Conservation (phyloP, 176 grass and related monocot genomes). For the Miscanthus lutarioriparius region DNA sequence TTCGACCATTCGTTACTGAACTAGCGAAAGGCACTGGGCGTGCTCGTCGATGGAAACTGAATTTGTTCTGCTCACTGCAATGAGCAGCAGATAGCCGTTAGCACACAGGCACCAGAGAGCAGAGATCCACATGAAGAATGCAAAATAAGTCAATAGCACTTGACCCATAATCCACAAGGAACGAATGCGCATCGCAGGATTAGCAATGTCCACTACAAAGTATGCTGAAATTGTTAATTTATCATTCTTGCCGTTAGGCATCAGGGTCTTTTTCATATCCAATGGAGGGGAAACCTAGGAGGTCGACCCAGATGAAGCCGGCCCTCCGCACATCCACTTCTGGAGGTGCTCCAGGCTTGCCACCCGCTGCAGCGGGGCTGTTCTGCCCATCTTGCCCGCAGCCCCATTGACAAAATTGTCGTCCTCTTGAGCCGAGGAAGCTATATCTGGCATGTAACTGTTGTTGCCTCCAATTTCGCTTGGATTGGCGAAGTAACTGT, state of each 20-base stretch:
- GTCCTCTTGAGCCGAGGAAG: constrained; percentile 28
- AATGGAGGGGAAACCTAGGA: constrained; percentile 24
- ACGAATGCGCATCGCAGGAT: constrained; percentile 24
- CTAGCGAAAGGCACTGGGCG: not conserved
- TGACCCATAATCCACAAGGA: constrained; percentile 22
- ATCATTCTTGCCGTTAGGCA: constrained; percentile 25
- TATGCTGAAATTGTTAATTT: constrained; percentile 6
- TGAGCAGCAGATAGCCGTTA: not conserved
- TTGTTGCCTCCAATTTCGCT: constrained; percentile 26
- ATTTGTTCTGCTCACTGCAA: not conserved
- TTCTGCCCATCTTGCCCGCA: constrained; percentile 42
- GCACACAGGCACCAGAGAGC: not conserved
- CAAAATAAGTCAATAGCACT: constrained; percentile 16
- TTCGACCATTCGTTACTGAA: not conserved
- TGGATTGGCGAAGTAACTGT: constrained; percentile 43
- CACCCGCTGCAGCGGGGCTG: constrained; percentile 57
- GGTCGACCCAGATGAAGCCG: constrained; percentile 44
- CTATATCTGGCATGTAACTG: constrained; percentile 39
- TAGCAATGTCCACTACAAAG: constrained; percentile 20
- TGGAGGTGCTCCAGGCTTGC: constrained; percentile 78
- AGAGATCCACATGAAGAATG: not conserved
- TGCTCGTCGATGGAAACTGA: not conserved
- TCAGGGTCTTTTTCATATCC: not conserved
- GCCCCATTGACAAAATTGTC: constrained; percentile 36
- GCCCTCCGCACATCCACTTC: constrained; percentile 66